Evolutionary conservation across 331 rosid genomes (phyloP), one percentile per base, ranked within the genome.

Genomic region (Acacia concinna): DNA sequence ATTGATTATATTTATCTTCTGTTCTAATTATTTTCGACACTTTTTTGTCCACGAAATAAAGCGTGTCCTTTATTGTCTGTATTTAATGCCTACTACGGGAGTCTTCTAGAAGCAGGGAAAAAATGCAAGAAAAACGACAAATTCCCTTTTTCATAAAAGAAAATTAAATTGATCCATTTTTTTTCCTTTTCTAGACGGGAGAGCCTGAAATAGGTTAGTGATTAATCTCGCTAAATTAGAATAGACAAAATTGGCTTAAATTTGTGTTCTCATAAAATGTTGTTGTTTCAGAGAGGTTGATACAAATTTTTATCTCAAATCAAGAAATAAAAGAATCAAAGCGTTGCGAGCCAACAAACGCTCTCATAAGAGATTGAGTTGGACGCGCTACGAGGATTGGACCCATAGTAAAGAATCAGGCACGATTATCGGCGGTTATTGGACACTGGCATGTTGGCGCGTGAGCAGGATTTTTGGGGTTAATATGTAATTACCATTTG

Each of bases 361-460:
- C 63, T 25, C 62, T 17, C 1, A 1, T 6, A 75, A 4, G 27
- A 1, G 4, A 18, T 41, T 78, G 70, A 4, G 0, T 0, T 0
- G 0, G 0, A 87, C 89, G 86, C 78, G 25, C 74, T 35, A 1
- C 8, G 0, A 0, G 0, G 13, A 79, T 76, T 85, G 84, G 84
- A 5, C 5, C 1, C 1, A 6, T 12, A 6, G 31, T 0, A 3
- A 38, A 46, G 5, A 12, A 37, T 28, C 8, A 1, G 0, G 8
- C n/a, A 17, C 32, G 23, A 52, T 0, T 21, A 21, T 34, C 11
- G 88, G 85, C 46, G 40, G 31, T 15, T 3, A 35, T 4, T 4
- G 0, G 0, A 0, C 81, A 83, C 77, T 18, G 71, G 11, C 18
- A 0, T 0, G 0, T 0, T 0, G 0, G 75, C 76, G 78, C 77